Conservation (phyloP, 2,329 filamentous ascomycete species). For the Coniochaeta sp. region DNA sequence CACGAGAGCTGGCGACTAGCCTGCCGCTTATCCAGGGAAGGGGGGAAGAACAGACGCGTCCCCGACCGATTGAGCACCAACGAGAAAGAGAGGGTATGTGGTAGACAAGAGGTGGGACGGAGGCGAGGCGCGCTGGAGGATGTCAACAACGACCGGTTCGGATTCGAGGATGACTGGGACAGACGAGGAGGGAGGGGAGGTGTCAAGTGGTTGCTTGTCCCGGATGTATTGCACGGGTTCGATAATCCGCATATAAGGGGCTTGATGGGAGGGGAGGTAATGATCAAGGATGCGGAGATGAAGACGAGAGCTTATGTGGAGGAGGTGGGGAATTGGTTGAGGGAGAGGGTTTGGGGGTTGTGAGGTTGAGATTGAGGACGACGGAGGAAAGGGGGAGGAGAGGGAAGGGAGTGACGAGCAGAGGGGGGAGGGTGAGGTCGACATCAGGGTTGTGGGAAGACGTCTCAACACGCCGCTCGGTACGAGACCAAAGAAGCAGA, state of each 20-base stretch:
- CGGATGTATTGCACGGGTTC: constrained; percentile 23
- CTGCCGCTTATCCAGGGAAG: constrained; percentile 24
- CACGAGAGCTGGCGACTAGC: constrained; percentile 33
- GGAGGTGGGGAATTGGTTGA: constrained; percentile 18
- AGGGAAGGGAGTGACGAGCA: no score
- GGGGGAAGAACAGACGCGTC: constrained; percentile 32
- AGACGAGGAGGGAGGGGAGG: constrained; percentile 11
- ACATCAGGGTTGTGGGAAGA: no score
- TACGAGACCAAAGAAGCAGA: no score
- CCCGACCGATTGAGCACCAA: constrained; percentile 30
- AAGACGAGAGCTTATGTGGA: constrained; percentile 17
- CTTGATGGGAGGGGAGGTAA: constrained; percentile 21
- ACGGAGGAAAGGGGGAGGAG: no score
- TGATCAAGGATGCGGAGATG: constrained; percentile 20
- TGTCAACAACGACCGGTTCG: constrained; percentile 19
- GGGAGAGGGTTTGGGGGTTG: constrained; percentile 11
- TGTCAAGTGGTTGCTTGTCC: constrained; percentile 23
- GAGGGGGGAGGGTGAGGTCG: no score
- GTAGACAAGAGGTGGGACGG: constrained; percentile 15
- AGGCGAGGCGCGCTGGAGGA: constrained; percentile 22
- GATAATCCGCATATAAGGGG: constrained; percentile 19
- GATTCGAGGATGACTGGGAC: constrained; percentile 20
- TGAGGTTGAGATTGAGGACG: neutral
- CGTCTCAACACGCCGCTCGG: no score
- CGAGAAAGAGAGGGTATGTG: constrained; percentile 20